Evolutionary conservation across 2,329 filamentous ascomycete species (phyloP), one percentile per base, ranked within the genome.

Genomic region (Aspergillus sp.): DNA sequence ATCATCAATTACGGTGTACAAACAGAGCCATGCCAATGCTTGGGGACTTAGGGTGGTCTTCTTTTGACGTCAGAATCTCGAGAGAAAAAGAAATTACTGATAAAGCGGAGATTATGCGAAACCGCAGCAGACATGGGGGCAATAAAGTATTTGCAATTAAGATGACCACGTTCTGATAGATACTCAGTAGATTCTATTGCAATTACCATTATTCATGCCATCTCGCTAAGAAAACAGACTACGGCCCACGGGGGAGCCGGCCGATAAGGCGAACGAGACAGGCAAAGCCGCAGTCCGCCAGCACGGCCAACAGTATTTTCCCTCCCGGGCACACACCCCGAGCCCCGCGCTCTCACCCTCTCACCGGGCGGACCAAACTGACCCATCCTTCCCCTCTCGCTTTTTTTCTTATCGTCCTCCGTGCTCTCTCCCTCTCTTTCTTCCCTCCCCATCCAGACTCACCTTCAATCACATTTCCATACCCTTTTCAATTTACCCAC

Each of bases 221-320:
- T 31, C 9, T 31, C 27, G 27, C 27, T 31, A 31, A 31, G 27
- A 31, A 31, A 61, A 58, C 58, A 41, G 48, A 27, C 56, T 54
- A 47, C 43, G 56, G 56, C 46, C 54, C 60, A 62, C 58, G 62
- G 59, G 62, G 62, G 60, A 59, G 60, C 62, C 61, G 55, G 56
- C 64, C 64, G 67, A 69, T 66, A 67, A 69, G 47, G 23, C 9
- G 27, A 40, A 31, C 35, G n/a, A 49, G 43, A 47, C 12, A 35
- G 52, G 33, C 17, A 39, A 51, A 33, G 21, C 43, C 39, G 23
- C 51, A 52, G 31, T 31, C 27, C 9, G 27, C 9, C n/a, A 53
- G 45, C 61, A 63, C 65, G 69, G 69, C 69, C 66, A 65, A 67
- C 71, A 70, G 69, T 68, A 73, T 73, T 73, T 73, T 73, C 67